Evolutionary conservation across 305 asterid species (phyloP).

Genomic region (Fraxinus platypoda): DNA sequence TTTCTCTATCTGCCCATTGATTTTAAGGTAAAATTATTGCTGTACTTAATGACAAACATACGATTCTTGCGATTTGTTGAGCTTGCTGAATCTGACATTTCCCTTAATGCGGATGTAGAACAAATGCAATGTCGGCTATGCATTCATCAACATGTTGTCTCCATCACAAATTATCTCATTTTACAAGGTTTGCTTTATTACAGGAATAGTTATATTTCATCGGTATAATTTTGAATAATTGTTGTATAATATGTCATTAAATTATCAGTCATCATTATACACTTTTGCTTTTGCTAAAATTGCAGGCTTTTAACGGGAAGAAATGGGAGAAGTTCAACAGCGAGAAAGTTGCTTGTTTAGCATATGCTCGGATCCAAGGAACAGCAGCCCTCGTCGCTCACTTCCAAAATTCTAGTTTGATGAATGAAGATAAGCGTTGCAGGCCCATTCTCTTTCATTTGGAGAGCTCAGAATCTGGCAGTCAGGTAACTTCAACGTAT

Average conservation of each 20-base stretch:
- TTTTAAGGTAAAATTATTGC: slow-evolving; percentile 52
- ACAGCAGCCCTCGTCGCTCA: slow-evolving; percentile 65
- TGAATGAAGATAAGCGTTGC: slow-evolving; percentile 73
- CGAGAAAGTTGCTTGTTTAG: slow-evolving; percentile 73
- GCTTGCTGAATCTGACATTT: background rate
- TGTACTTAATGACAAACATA: background rate
- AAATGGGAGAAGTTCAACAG: slow-evolving; percentile 86
- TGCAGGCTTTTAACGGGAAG: slow-evolving; percentile 65
- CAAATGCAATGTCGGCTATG: slow-evolving; percentile 84
- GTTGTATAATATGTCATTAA: background rate
- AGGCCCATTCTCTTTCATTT: slow-evolving; percentile 61
- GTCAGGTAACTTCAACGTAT: slow-evolving; percentile 33
- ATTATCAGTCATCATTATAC: background rate
- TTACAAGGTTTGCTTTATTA: slow-evolving; percentile 47
- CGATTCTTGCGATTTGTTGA: background rate
- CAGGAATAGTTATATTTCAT: background rate
- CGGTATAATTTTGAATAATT: background rate
- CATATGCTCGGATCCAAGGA: slow-evolving; percentile 84
- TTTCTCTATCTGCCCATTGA: slow-evolving; percentile 83
- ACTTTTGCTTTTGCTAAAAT: background rate
- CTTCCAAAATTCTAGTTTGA: slow-evolving; percentile 74
- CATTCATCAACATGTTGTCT: slow-evolving; percentile 73
- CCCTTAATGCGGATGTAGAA: slow-evolving; percentile 48
- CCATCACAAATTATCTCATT: slow-evolving; percentile 58
- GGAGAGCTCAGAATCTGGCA: slow-evolving; percentile 33